Percentiles rank a stretch among this genome's conserved stretches.
phyloP scores from a whole-genome alignment of 1,284 basidiomycete species.

The Sparassis latifolia region DNA sequence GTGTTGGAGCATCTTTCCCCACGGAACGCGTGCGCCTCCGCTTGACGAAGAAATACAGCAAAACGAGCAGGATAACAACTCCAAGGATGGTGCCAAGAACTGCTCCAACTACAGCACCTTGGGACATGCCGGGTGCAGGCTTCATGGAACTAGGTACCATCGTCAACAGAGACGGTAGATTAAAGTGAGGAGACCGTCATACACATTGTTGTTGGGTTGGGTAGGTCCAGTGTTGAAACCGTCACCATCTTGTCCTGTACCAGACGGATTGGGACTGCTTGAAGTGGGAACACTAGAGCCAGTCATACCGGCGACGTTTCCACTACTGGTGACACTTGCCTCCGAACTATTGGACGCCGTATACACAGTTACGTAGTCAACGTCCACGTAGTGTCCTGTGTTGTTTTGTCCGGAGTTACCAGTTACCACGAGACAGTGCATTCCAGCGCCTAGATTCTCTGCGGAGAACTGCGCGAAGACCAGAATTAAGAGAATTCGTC shows the following conservation, averaged over 20 bases:
- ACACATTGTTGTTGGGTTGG: neutral
- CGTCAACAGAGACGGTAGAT: neutral
- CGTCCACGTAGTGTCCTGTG: conserved; percentile 32
- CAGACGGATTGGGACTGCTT: neutral
- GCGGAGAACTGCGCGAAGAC: conserved; percentile 30
- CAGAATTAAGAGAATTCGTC: neutral
- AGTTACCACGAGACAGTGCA: conserved; percentile 30
- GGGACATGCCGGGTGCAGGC: conserved; percentile 4
- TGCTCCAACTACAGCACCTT: conserved; percentile 24
- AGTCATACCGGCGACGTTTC: neutral
- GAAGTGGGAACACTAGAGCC: neutral
- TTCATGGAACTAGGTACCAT: neutral
- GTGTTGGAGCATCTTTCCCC: conserved; percentile 19
- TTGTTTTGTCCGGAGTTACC: conserved; percentile 17
- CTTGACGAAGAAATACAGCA: conserved; percentile 26
- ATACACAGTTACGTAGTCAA: conserved; percentile 36
- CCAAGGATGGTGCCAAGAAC: conserved; percentile 24
- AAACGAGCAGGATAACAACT: conserved; percentile 24
- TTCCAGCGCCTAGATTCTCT: conserved; percentile 26
- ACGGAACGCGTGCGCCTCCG: conserved; percentile 8
- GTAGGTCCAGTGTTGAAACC: too few relatives aligned
- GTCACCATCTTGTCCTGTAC: too few relatives aligned
- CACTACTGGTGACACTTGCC: neutral
- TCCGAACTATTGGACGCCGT: neutral
- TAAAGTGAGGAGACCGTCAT: neutral